Evolutionary conservation across 192 early-diverging fungal species (phyloP), one percentile per base, ranked within the genome.

Genomic region (Backusella australiensis): DNA sequence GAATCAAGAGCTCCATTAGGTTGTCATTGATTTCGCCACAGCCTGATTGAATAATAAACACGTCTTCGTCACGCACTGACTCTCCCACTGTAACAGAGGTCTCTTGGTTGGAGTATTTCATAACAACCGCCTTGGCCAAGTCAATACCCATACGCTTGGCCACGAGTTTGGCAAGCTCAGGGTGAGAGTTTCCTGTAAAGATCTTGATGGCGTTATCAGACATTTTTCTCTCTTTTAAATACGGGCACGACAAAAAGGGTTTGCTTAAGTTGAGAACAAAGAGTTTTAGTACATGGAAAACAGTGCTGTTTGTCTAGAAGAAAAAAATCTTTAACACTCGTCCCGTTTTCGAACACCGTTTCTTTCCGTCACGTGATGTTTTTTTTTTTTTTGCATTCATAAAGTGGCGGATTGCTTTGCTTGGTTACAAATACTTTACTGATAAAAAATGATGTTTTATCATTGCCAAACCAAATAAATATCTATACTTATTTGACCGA

Each of bases 41-140:
- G 46, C 97, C 97, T 72, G 94, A 96, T 85, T 98, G 97, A 82
- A 99, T 94, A 79, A 99, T 94, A 83, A 91, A 98, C 32, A 98
- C 96, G 84, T 98, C 97, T 82, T 96, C 92, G 67, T 98, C 92
- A 74, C 98, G 94, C 71, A 99, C 97, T 41, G 97, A 98, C 69
- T 93, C 93, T 34, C 95, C 96, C 82, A 87, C 83, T n/a, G 73
- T 78, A 8, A 80, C 74, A 17, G 76, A 79, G 17, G 97, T 99
- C 81, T 99, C 97, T 87, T 97, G 94, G 88, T 99, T 99, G 26
- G 95, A 96, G 91, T 97, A 98, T 87, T 99, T 99, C 86, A 93
- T 81, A 26, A 99, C 96, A 14, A 94, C 91, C 73, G 93, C 96
- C 75, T 97, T 96, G 80, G 92, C 95, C 69, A 99, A 90, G 32